Percentiles rank a stretch among this genome's conserved stretches.
phyloP scores from a whole-genome alignment of 352 stramenopile genomes.

The Pythium rishiriense region DNA sequence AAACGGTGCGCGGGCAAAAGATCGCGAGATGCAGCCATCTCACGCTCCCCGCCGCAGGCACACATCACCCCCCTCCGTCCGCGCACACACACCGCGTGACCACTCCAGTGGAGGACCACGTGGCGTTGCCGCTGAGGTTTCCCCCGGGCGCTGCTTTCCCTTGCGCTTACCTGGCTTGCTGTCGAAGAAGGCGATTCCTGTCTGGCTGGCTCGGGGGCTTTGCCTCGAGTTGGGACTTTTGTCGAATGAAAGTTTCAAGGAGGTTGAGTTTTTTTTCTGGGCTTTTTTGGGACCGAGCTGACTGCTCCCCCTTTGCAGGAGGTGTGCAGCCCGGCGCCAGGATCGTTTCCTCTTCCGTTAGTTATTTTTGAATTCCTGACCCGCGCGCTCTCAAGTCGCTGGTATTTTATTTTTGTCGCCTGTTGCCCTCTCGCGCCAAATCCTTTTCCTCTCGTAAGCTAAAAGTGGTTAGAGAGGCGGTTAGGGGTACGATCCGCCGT shows the following conservation, averaged over 20 bases:
- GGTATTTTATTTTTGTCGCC: conserved; percentile 29
- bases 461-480: conserved; percentile 23
- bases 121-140: conserved; percentile 1
- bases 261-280: conserved; percentile 40
- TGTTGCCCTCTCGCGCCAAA: conserved; percentile 7
- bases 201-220: conserved; percentile 68
- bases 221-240: conserved; percentile 83
- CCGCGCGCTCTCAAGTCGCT: not conserved
- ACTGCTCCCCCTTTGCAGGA: conserved; percentile 16
- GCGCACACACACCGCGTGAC: not conserved
- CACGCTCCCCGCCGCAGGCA: not conserved
- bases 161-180: conserved; percentile 48
- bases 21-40: conserved; percentile 24
- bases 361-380: conserved; percentile 35
- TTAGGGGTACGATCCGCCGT: conserved; percentile 25
- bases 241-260: conserved; percentile 76
- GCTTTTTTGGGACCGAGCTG: conserved; percentile 23
- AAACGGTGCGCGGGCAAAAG: conserved; percentile 2
- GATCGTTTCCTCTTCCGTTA: conserved; percentile 26
- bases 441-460: conserved; percentile 18
- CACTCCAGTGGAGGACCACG: not conserved
- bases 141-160: not conserved
- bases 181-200: conserved; percentile 54
- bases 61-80: not conserved
- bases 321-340: conserved; percentile 1